Conservation (phyloP, 805 yeast genomes). For the Candida michaelii region DNA sequence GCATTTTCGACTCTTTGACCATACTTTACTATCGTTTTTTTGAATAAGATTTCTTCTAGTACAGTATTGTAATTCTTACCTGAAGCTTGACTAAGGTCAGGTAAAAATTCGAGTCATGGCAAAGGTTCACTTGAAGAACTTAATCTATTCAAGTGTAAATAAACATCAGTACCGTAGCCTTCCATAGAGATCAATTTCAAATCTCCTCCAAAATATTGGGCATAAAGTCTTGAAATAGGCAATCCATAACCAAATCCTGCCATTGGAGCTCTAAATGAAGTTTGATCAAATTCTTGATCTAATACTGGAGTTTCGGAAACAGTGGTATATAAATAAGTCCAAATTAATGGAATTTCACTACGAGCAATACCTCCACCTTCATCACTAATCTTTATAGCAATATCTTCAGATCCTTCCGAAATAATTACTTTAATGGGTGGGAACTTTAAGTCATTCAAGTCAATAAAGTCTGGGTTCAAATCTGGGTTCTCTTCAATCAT, state of each 20-base stretch:
- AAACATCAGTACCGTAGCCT: constrained; percentile 92
- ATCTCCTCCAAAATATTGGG: constrained; percentile 90
- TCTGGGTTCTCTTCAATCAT: constrained; percentile 44
- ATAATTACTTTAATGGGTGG: constrained; percentile 87
- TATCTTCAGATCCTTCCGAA: constrained; percentile 86
- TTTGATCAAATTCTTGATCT: constrained; percentile 56
- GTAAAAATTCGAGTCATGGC: constrained; percentile 31
- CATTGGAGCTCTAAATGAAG: constrained; percentile 83
- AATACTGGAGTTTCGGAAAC: constrained; percentile 70
- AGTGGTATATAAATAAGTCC: constrained; percentile 91
- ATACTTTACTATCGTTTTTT: not conserved
- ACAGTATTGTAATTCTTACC: not conserved
- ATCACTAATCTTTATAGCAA: constrained; percentile 85
- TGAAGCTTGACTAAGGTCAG: not conserved
- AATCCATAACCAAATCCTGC: constrained; percentile 93
- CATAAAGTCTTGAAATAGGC: constrained; percentile 81
- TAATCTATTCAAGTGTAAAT: constrained; percentile 78
- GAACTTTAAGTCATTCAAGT: constrained; percentile 63
- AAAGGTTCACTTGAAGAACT: constrained; percentile 72
- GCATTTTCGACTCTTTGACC: not conserved
- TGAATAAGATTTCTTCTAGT: not conserved
- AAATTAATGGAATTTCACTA: constrained; percentile 76
- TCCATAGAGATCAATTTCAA: constrained; percentile 86
- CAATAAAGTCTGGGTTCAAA: constrained; percentile 34
- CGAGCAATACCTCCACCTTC: constrained; percentile 95